Evolutionary conservation across 768 basidiomycete species (phyloP).

Genomic region (Leccinum pellstonianum): DNA sequence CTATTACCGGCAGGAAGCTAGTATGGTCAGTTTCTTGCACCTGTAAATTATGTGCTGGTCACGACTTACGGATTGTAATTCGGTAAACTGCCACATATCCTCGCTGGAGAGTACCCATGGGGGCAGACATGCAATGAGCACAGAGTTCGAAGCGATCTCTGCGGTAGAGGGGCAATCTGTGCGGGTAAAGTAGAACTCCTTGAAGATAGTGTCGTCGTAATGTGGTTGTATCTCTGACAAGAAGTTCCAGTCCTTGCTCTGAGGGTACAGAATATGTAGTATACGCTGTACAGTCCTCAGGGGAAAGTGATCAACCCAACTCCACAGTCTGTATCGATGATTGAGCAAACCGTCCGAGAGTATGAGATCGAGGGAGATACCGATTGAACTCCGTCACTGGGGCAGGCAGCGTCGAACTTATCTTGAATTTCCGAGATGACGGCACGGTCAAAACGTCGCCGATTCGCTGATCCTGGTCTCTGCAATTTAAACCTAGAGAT

Average conservation of each 20-base stretch:
- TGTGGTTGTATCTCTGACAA: slow-evolving; percentile 33
- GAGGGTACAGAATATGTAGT: slow-evolving; percentile 45
- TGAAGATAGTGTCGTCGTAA: slow-evolving; percentile 42
- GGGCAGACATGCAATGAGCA: slow-evolving; percentile 59
- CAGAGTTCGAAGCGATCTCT: slow-evolving; percentile 33
- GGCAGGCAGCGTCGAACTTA: slow-evolving; percentile 24
- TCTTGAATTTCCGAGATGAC: slow-evolving; percentile 30
- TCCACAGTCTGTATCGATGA: slow-evolving; percentile 22
- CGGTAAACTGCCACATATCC: slow-evolving; percentile 53
- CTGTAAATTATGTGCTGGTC: not conserved
- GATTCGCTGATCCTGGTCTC: slow-evolving; percentile 25
- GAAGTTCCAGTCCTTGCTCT: slow-evolving; percentile 44
- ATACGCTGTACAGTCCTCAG: slow-evolving; percentile 35
- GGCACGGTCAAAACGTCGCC: slow-evolving; percentile 35
- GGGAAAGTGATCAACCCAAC: slow-evolving; percentile 35
- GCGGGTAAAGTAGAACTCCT: slow-evolving; percentile 45
- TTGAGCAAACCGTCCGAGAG: slow-evolving; percentile 2
- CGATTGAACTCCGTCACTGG: slow-evolving; percentile 35
- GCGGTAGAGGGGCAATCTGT: slow-evolving; percentile 20
- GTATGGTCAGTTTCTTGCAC: slow-evolving; percentile 1
- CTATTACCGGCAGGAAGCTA: slow-evolving; percentile 32
- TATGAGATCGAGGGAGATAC: slow-evolving; percentile 14
- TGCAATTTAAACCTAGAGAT: slow-evolving; percentile 24
- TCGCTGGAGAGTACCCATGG: slow-evolving; percentile 56
- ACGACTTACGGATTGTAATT: slow-evolving; percentile 33